Conservation (phyloP, 495 filamentous ascomycete genomes). For the Aspergillus affinis region DNA sequence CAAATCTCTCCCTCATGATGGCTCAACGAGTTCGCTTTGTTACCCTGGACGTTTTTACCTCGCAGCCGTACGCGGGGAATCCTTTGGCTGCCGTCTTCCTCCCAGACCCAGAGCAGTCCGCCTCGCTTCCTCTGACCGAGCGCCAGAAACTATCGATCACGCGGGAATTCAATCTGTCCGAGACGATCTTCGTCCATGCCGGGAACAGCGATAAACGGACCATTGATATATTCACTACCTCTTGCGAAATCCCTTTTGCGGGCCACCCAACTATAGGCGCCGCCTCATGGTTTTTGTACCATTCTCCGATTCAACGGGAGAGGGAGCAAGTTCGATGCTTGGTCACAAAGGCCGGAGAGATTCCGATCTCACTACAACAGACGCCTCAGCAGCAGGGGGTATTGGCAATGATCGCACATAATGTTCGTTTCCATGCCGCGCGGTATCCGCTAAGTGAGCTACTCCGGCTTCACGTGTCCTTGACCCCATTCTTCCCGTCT, state of each 20-base stretch:
- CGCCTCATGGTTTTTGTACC: slow-evolving; percentile 50
- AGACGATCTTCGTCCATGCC: slow-evolving; percentile 74
- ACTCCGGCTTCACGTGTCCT: slow-evolving; percentile 31
- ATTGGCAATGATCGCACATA: slow-evolving; percentile 61
- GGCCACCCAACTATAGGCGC: slow-evolving; percentile 78
- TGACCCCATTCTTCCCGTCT: slow-evolving; percentile 24
- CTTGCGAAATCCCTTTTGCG: slow-evolving; percentile 67
- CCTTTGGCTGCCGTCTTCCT: slow-evolving; percentile 44
- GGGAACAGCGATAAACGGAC: slow-evolving; percentile 25
- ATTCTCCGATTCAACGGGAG: slow-evolving; percentile 33
- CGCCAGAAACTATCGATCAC: slow-evolving; percentile 56
- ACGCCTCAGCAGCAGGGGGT: slow-evolving; percentile 30
- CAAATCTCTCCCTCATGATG: slow-evolving; percentile 29
- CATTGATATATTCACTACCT: slow-evolving; percentile 72
- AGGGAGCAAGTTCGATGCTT: slow-evolving; percentile 39
- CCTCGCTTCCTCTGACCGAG: slow-evolving; percentile 27
- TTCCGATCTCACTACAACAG: slow-evolving; percentile 42
- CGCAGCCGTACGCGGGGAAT: slow-evolving; percentile 39
- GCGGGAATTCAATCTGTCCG: slow-evolving; percentile 80
- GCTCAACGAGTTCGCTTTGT: slow-evolving; percentile 30
- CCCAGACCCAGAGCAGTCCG: slow-evolving; percentile 20
- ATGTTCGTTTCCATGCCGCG: slow-evolving; percentile 59
- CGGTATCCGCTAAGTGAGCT: slow-evolving; percentile 29
- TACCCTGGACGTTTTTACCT: slow-evolving; percentile 48
- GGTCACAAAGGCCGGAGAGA: slow-evolving; percentile 62